Evolutionary conservation across 805 yeast genomes (phyloP).

Genomic region (Zygotorulaspora florentina): DNA sequence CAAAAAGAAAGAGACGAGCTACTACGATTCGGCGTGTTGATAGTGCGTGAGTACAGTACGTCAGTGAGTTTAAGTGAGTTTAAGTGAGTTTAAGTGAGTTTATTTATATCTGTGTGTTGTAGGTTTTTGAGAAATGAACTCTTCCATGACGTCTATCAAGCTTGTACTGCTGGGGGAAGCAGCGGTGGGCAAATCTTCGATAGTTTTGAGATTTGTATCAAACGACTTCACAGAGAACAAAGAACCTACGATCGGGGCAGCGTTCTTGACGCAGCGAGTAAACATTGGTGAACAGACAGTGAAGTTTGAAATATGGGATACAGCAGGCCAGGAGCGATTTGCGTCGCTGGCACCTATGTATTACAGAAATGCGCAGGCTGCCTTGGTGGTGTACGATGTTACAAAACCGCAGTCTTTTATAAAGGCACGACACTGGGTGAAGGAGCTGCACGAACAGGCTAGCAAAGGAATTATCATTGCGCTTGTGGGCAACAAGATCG

Average conservation of each 20-base stretch:
- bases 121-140: constrained; percentile 22
- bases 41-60: too few species aligned
- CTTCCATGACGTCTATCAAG: constrained; percentile 52
- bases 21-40: too few species aligned
- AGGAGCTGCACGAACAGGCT: constrained; percentile 93
- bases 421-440: constrained; percentile 97
- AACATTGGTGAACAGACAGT: constrained; percentile 80
- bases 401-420: constrained; percentile 93
- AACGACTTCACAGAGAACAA: constrained; percentile 96
- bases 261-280: constrained; percentile 91
- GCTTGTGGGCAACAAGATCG: constrained; percentile 88
- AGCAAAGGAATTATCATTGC: constrained; percentile 89
- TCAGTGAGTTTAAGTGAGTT: too few species aligned
- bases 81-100: too few species aligned
- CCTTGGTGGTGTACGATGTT: constrained; percentile 90
- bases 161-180: constrained; percentile 93
- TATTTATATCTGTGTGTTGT: too few species aligned
- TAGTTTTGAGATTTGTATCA: constrained; percentile 87
- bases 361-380: constrained; percentile 96
- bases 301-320: constrained; percentile 93
- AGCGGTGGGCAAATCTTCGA: constrained; percentile 94
- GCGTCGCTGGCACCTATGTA: constrained; percentile 96
- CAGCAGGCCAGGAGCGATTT: constrained; percentile 97
- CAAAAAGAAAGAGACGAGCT: too few species aligned
- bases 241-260: constrained; percentile 98